Percentiles rank a stretch among this genome's conserved stretches.
These are phyloP conservation scores for Botrytis tulipae DNA, from an alignment of 2,329 filamentous ascomycete genomes.

Conservation along the genomic window DNA sequence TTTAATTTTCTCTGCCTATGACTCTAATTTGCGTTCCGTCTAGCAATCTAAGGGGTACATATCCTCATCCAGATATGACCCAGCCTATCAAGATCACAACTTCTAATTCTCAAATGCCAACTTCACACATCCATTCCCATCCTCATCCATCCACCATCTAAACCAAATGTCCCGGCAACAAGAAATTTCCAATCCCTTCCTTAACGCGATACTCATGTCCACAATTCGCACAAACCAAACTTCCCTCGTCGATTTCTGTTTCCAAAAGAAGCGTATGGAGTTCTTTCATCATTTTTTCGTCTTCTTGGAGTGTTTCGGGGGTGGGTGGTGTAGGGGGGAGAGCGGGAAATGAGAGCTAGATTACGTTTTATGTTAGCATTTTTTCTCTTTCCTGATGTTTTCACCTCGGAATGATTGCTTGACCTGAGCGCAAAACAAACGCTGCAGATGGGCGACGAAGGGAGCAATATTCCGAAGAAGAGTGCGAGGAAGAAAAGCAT, in stretches of 20 bases:
- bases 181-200: slow-evolving; percentile 94
- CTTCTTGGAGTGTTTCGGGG: slow-evolving; percentile 57
- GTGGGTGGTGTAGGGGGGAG: slow-evolving; percentile 65
- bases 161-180: slow-evolving; percentile 89
- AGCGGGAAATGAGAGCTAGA: slow-evolving; percentile 73
- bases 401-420: background rate
- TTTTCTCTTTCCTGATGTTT: slow-evolving; percentile 22
- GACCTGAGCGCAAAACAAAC: background rate
- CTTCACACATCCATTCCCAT: too few species aligned
- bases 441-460: background rate
- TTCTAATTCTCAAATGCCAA: too few species aligned
- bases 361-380: background rate
- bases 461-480: background rate
- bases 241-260: slow-evolving; percentile 86
- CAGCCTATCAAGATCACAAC: background rate
- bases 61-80: background rate
- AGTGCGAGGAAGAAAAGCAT: slow-evolving; percentile 31
- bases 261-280: slow-evolving; percentile 81
- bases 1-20: background rate
- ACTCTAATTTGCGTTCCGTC: background rate
- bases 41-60: background rate
- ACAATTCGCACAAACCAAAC: slow-evolving; percentile 85
- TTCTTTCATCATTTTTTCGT: slow-evolving; percentile 71
- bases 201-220: slow-evolving; percentile 92
- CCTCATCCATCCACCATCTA: slow-evolving; percentile 32